Conservation (phyloP, 352 stramenopile species). For the Globisporangium heterothallicum region DNA sequence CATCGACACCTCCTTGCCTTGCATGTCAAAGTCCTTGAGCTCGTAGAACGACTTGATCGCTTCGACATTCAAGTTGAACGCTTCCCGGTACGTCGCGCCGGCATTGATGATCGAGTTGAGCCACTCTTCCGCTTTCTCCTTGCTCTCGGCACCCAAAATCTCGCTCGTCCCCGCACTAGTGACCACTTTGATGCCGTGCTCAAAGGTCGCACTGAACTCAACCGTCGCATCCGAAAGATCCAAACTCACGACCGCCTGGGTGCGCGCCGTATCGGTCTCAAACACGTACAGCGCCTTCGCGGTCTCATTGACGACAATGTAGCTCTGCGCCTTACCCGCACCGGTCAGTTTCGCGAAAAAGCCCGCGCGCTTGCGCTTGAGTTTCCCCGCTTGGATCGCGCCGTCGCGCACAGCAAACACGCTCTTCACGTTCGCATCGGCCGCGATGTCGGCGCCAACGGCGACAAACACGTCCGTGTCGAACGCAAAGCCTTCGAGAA, state of each 20-base stretch:
- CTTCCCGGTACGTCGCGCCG: slow-evolving; percentile 42
- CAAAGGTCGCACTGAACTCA: slow-evolving; percentile 32
- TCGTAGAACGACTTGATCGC: slow-evolving; percentile 67
- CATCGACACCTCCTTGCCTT: not conserved
- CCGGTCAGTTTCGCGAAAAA: slow-evolving; percentile 14
- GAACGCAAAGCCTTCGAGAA: not conserved
- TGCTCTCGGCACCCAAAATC: slow-evolving; percentile 27
- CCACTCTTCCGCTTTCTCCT: slow-evolving; percentile 36
- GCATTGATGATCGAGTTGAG: slow-evolving; percentile 39
- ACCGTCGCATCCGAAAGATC: slow-evolving; percentile 29
- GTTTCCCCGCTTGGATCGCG: not conserved
- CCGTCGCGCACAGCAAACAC: not conserved
- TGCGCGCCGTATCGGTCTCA: slow-evolving; percentile 19
- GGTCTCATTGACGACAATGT: slow-evolving; percentile 36
- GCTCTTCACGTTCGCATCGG: not conserved
- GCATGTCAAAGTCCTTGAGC: slow-evolving; percentile 33
- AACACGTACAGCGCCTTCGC: slow-evolving; percentile 42
- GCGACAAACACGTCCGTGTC: slow-evolving; percentile 6
- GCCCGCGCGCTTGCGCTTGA: slow-evolving; percentile 4
- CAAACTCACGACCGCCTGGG: slow-evolving; percentile 15
- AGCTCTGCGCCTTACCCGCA: slow-evolving; percentile 18
- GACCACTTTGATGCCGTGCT: slow-evolving; percentile 45
- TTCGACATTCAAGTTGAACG: slow-evolving; percentile 23
- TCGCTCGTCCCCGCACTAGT: slow-evolving; percentile 24
- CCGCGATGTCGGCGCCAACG: not conserved